Percentiles rank a stretch among this genome's conserved stretches.
phyloP scores from a whole-genome alignment of 768 basidiomycete genomes.

The Rhodocollybia butyracea region DNA sequence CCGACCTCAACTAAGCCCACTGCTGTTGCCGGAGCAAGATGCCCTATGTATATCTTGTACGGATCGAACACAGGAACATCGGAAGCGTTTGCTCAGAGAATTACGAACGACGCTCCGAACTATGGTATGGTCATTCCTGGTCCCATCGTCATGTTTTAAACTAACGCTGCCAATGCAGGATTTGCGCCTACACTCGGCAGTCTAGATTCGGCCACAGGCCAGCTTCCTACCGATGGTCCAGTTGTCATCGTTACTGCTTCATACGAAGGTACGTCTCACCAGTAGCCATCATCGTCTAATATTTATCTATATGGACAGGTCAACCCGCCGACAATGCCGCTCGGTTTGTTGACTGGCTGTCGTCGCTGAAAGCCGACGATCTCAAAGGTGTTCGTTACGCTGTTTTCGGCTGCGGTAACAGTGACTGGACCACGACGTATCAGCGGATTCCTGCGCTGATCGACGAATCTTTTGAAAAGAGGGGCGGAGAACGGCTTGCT shows the following conservation, averaged over 20 bases:
- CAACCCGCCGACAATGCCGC: conserved; percentile 48
- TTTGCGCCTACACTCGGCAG: conserved; percentile 36
- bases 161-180: conserved; percentile 19
- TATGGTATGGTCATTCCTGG: conserved; percentile 26
- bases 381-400: conserved; percentile 34
- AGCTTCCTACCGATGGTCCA: conserved; percentile 41
- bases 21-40: conserved; percentile 8
- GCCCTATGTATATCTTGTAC: conserved; percentile 37
- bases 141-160: neutral
- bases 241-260: conserved; percentile 44
- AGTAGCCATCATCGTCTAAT: neutral
- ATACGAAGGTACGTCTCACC: conserved; percentile 34
- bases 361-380: conserved; percentile 22
- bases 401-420: conserved; percentile 49
- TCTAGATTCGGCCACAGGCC: conserved; percentile 34
- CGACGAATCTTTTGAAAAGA: conserved; percentile 30
- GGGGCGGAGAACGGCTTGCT: conserved; percentile 34
- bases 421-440: conserved; percentile 46
- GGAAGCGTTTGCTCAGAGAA: conserved; percentile 43
- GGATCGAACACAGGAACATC: conserved; percentile 49
- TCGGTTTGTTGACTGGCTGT: conserved; percentile 40
- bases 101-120: conserved; percentile 33
- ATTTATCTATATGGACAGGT: conserved; percentile 17
- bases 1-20: neutral
- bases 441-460: conserved; percentile 41